Evolutionary conservation across 169 alveolate genomes (phyloP), one percentile per base, ranked within the genome.

Genomic region (Eimeria mitis): DNA sequence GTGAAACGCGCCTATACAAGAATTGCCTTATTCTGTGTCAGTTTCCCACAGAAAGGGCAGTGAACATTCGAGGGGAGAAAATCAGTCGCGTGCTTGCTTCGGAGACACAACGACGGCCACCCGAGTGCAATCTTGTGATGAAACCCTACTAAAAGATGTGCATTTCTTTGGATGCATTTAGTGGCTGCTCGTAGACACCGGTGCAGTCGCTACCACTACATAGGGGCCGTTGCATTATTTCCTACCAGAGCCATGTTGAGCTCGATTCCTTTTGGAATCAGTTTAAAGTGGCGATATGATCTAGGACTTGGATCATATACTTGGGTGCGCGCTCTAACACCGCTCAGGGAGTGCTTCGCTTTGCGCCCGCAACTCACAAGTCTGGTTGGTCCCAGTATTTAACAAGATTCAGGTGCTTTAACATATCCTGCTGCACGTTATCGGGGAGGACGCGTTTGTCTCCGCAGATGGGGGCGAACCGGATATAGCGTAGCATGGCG

Each of bases 361-460:
- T 34, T 40, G 14, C 19, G 40, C 56, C 19, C 54, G 14, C 54
- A 56, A 73, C 31, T 54, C n/a, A 83, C 56, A 83, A 23, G 40
- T 83, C 90, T 83, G 90, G 90, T 47, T 83, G 90, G 52, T 83
- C 76, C 90, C 90, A 83, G 76, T 73, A 78, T 34, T 91, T 91
- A 25, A 47, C 83, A 37, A 91, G 95, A 52, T 91, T 91, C 37
- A 91, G 91, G 56, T 91, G 90, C 28, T 44, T 79, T 16, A 91
- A 75, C 95, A 91, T 91, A 59, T 91, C 95, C 68, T 79, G 90
- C 40, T 91, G 81, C 59, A 68, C 68, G 85, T 79, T 79, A 37
- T 91, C 95, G 1, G 95, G 95, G 3, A 91, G 91, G 28, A 91
- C 61, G 84, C 89, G 90, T 68, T 91, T 91, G 91, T 91, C 91